phyloP scores from a whole-genome alignment of 805 yeast species.

The Lipomyces sp. region DNA sequence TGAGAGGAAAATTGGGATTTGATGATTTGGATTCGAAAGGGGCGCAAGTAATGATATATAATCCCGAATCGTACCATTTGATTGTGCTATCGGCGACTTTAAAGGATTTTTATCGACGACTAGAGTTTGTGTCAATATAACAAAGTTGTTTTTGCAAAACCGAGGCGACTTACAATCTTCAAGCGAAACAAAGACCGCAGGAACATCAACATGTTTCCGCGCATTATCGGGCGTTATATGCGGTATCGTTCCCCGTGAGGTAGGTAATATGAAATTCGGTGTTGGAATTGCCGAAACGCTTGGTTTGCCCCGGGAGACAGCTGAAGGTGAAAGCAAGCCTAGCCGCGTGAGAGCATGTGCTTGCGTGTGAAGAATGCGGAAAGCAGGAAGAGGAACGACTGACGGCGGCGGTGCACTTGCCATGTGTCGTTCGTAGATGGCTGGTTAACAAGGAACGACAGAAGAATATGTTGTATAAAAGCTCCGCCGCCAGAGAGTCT shows the following conservation, averaged over 20 bases:
- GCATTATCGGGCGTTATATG: slow-evolving; percentile 52
- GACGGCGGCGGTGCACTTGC: slow-evolving; percentile 1
- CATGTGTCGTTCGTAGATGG: not conserved
- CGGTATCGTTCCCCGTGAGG: slow-evolving; percentile 50
- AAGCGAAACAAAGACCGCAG: slow-evolving; percentile 43
- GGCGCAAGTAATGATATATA: slow-evolving; percentile 43
- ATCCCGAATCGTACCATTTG: slow-evolving; percentile 26
- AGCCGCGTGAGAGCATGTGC: slow-evolving; percentile 11
- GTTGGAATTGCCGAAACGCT: slow-evolving; percentile 22
- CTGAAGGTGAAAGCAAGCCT: slow-evolving; percentile 14
- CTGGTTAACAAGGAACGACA: not conserved
- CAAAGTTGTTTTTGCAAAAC: not conserved
- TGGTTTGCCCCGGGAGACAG: slow-evolving; percentile 8
- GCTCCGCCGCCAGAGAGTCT: not conserved
- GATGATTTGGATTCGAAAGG: slow-evolving; percentile 5
- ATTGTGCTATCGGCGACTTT: slow-evolving; percentile 24
- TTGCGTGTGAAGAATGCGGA: slow-evolving; percentile 9
- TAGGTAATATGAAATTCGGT: slow-evolving; percentile 42
- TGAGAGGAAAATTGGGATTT: slow-evolving; percentile 41
- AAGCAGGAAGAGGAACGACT: slow-evolving; percentile 7
- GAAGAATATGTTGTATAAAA: not conserved
- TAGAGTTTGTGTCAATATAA: not conserved
- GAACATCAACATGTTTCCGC: slow-evolving; percentile 33
- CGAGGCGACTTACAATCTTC: slow-evolving; percentile 45
- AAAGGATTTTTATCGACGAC: slow-evolving; percentile 44